Base-by-base conservation (phyloP, 176 grass and related monocot species). In the Aegilops umbellulata region DNA sequence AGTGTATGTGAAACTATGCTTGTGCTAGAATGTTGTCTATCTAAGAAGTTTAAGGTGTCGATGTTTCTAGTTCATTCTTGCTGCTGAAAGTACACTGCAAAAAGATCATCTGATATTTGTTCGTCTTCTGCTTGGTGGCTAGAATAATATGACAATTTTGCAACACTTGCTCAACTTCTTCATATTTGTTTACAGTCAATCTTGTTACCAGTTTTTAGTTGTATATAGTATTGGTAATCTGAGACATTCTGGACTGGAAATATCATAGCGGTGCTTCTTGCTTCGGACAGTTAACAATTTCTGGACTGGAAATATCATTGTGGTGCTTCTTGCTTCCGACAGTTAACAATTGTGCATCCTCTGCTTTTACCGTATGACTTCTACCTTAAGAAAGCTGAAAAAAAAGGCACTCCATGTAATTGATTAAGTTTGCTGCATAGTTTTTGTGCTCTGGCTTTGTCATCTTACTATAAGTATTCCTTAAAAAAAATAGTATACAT, bases 21-120 rank as follows among this genome's bases (percentile, higher is more conserved):
- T 79, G 65, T 74, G 70, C 73, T 87, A 55, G 26, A 79, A 76
- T 91, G 16, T 74, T 15, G 46, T 84, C 44, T 84, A 49, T 38
- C 55, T 4, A 87, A 49, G 16, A 67, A 31, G 10, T 80, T 73
- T 69, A 15, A 60, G 64, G 22, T 67, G 60, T 65, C 66, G 10
- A 57, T 80, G 29, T 68, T 87, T 91, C 58, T 79, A 49, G 11
- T 75, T 76, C 16, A 66, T 60, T 65, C 26, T 80, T 61, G 12
- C 67, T 60, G 35, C 27, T 69, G 35, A 69, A 61, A 27, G 27
- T 20, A 65, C 80, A 69, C 12, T 83, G 15, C 24, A 53, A 49
- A 14, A 47, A 68, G 67, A 75, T 44, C 13, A 13, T 78, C 31
- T 36, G 24, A 26, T 87, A 8, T 75, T 32, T 90, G 15, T 75